Evolutionary conservation across 2,329 filamentous ascomycete genomes (phyloP).

Genomic region (Plectosphaerella cucumerina): DNA sequence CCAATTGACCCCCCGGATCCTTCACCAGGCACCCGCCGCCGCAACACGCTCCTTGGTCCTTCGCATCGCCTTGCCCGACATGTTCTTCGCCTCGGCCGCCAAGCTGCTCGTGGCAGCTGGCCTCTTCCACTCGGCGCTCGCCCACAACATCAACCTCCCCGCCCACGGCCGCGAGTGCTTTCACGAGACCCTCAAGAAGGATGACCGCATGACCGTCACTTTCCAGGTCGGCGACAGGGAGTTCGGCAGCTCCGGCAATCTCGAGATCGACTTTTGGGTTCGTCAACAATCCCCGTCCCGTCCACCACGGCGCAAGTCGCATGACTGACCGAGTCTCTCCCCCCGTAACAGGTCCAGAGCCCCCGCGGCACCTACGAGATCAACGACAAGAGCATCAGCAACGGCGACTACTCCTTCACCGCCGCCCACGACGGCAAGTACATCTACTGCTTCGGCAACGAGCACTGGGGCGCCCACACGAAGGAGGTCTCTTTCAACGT

Average conservation of each 20-base stretch:
- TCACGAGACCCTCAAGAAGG: slow-evolving; percentile 85
- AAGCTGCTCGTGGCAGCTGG: slow-evolving; percentile 36
- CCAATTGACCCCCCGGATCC: not conserved
- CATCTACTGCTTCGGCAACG: slow-evolving; percentile 98
- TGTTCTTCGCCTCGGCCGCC: slow-evolving; percentile 41
- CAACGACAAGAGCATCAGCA: slow-evolving; percentile 76
- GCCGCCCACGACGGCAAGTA: slow-evolving; percentile 84
- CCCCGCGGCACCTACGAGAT: slow-evolving; percentile 72
- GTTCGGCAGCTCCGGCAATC: slow-evolving; percentile 88
- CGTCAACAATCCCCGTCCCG: slow-evolving; percentile 5
- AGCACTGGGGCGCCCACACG: slow-evolving; percentile 91
- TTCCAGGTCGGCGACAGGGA: slow-evolving; percentile 98
- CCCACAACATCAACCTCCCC: slow-evolving; percentile 94
- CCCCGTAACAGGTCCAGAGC: slow-evolving; percentile 62
- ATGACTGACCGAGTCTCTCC: not conserved
- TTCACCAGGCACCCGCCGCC: not conserved
- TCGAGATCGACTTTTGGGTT: slow-evolving; percentile 99
- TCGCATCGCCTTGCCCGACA: slow-evolving; percentile 18
- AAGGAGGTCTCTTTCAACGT: slow-evolving; percentile 99
- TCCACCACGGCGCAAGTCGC: not conserved
- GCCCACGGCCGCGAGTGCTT: slow-evolving; percentile 97
- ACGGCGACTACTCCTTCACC: slow-evolving; percentile 89
- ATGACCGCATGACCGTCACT: slow-evolving; percentile 97
- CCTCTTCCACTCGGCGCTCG: slow-evolving; percentile 56
- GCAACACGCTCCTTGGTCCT: not conserved